Base-by-base conservation (phyloP, 805 yeast species). In the Hermanozyma aechmeae region DNA sequence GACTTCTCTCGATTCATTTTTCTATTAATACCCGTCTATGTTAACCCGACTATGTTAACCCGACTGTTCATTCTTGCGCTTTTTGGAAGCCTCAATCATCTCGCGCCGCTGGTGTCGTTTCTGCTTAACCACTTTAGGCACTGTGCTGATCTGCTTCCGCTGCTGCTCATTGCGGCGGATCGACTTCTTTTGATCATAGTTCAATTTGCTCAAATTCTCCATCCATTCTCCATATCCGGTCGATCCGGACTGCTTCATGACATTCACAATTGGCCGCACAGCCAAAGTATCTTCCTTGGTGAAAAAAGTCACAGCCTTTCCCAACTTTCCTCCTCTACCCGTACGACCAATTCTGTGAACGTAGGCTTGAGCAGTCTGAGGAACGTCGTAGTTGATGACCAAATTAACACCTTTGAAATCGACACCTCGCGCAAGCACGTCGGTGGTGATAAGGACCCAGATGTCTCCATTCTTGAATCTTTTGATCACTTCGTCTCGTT, bases 261-360 rank as follows among this genome's bases (percentile, higher is more conserved):
- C 97, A 48, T 87, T 92, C 16, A 89, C 72, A 24, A 92, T 82
- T 7, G 92, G 81, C 50, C 82, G 81, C 25, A 92, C 69, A 2
- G 81, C 73, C 32, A 70, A 52, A 3, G 71, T 56, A 50, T 92
- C 99, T 38, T 84, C 94, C 50, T 86, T 87, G 15, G 98, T 89
- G 61, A 82, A 92, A 40, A 87, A 78, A 0, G 98, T 92, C 13
- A 92, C 73, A 0, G 97, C 96, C 43, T 69, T 70, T 33, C 99
- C 98, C 6, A 58, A 46, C 35, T 80, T 74, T 1, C 95, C 95
- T 30, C 85, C 95, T 68, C 99, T 79, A 42, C 98, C 99, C 2
- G 98, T 89, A 67, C 99, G 80, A 56, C 99, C 99, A 46, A 92
- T 84, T 60, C 99, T 75, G 56, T 92, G 99, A 26, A 92, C 96